Percentiles rank a stretch among this genome's conserved stretches.
phyloP scores from a whole-genome alignment of 1,284 basidiomycete genomes.

The Cryptococcus wingfieldii region DNA sequence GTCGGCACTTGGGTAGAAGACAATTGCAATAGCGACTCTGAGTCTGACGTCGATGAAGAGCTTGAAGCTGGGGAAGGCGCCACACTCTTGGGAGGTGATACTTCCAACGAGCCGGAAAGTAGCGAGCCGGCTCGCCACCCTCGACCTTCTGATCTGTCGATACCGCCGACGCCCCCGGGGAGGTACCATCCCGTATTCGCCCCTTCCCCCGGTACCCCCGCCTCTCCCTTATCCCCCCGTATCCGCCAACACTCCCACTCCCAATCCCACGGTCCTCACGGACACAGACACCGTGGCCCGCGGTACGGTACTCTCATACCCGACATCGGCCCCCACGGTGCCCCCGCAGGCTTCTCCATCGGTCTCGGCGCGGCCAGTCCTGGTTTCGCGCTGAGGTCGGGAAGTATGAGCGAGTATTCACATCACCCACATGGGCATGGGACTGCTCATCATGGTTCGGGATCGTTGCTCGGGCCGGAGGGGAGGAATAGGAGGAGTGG shows the following conservation, averaged over 20 bases:
- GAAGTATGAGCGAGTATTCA: conserved; percentile 17
- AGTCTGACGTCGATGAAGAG: conserved; percentile 18
- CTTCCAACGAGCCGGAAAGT: conserved; percentile 13
- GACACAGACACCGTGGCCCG: conserved; percentile 19
- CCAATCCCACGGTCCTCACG: conserved; percentile 1
- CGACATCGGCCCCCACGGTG: conserved; percentile 34
- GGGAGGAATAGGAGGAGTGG: conserved; percentile 14
- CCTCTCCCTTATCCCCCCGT: conserved; percentile 22
- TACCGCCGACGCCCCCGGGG: background rate
- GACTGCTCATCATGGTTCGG: no score
- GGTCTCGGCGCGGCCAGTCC: conserved; percentile 49
- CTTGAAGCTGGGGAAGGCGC: conserved; percentile 25
- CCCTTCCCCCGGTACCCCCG: conserved; percentile 9
- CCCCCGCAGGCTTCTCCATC: conserved; percentile 46
- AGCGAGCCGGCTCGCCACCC: background rate
- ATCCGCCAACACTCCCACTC: background rate
- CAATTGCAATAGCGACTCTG: conserved; percentile 18
- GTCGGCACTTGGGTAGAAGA: conserved; percentile 50
- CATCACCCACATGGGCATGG: conserved; percentile 2
- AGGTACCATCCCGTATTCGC: background rate
- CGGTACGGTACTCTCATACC: conserved; percentile 47
- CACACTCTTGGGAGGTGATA: conserved; percentile 17
- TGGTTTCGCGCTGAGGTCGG: conserved; percentile 44
- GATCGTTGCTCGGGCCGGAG: no score
- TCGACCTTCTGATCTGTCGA: background rate